Base-by-base conservation (phyloP, 495 filamentous ascomycete species). In the Aspergillus conjunctus region DNA sequence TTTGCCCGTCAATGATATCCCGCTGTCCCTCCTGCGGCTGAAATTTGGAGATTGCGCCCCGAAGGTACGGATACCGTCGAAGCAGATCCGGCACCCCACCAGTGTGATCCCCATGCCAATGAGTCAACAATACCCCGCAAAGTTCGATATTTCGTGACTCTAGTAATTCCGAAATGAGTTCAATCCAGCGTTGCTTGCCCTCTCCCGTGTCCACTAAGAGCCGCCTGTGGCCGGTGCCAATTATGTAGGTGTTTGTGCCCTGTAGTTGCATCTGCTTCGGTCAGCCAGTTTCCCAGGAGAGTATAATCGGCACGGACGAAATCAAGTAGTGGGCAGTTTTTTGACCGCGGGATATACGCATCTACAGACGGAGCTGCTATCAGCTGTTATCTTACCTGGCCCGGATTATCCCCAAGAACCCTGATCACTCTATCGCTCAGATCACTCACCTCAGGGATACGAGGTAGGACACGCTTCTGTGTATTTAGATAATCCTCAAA, bases 81-180 rank as follows among this genome's bases (percentile, higher is more conserved):
- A 85, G 68, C 0, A 93, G 76, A 54, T 91, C 83, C 1, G 72
- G 60, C 18, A 94, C 81, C 5, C 92, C 92, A 14, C 84, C 84
- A 7, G 81, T 79, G 65, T 96, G 92, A 69, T 96, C 92, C 22
- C 75, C 79, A 72, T 96, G 92, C 87, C 89, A 89, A 70, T 96
- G 92, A 0, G 91, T 93, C n/a, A 95, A 73, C 12, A 96, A 74
- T 2, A 84, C 80, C 11, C 70, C 65, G 11, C 77, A 71, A 32
- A 95, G 74, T 2, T 71, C 68, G 51, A 86, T 75, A 7, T 81
- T 73, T 7, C 49, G 31, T 37, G 67, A 51, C 14, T 61, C 15
- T 8, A 71, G 59, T 7, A 61, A 62, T 0, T 68, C n/a, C n/a
- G n/a, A n/a, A n/a, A n/a, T n/a, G n/a, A n/a, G n/a, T n/a, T n/a